Base-by-base conservation (phyloP, 2,329 filamentous ascomycete genomes). In the Aspergillus awamori region DNA sequence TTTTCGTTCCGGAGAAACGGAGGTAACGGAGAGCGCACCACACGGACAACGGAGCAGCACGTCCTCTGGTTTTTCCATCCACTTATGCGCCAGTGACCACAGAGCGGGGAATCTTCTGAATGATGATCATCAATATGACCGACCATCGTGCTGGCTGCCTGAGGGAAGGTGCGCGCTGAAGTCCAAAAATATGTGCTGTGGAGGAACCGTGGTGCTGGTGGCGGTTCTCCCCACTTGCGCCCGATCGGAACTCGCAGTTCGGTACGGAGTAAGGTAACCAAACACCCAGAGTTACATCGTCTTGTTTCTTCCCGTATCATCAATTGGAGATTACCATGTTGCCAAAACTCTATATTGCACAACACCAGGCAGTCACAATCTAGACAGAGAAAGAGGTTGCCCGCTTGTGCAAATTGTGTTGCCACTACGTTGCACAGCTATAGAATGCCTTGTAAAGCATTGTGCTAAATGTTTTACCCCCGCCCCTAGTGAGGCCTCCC, bases 151-250 rank as follows among this genome's bases (percentile, higher is more conserved):
- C 17, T 51, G n/a, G 8, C 26, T 30, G 24, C n/a, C 47, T 33
- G 24, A 51, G 47, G 26, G 30, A 30, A 49, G 47, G 47, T 30
- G 47, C 26, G 26, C 15, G 30, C 26, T 30, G n/a, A 30, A 51
- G 26, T 33, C 47, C 47, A 51, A 51, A 49, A 51, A 51, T 51
- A 51, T 51, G 47, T 51, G 26, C 17, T 51, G 47, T 51, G 47
- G 47, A 51, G 47, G 28, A 51, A 51, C 47, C 47, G 26, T 51
- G 47, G 47, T 51, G 47, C 26, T 28, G 47, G 47, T 51, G 47
- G 47, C 47, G 47, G 47, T 51, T 51, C 47, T 51, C 47, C 47
- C 47, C 47, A 51, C 47, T 51, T 51, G 26, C 47, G 28, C 47
- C 47, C 47, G 47, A 51, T 51, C 47, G 47, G 47, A 51, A 51